A percentile compares a stretch with the other conserved stretches of the same genome.
These are phyloP conservation scores for Mycena rosella DNA, from an alignment of 768 basidiomycete species.

Conservation along the genomic window DNA sequence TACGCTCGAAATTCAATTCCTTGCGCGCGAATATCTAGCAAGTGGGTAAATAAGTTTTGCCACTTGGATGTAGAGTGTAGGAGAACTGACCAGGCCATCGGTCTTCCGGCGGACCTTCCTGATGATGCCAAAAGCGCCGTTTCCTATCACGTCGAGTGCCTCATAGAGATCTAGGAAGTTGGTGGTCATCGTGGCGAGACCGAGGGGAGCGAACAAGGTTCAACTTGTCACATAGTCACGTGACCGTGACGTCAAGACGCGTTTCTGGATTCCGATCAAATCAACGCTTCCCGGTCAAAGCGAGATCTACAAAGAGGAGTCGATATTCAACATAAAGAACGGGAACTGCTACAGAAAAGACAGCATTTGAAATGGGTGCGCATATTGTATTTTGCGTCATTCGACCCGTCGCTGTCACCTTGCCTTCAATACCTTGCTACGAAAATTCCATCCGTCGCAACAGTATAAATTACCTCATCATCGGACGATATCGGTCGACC, in stretches of 20 bases:
- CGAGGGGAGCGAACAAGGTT: slow-evolving; percentile 3
- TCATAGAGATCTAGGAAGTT: slow-evolving; percentile 86
- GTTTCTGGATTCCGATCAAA: not conserved
- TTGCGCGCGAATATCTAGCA: slow-evolving; percentile 88
- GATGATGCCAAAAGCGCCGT: slow-evolving; percentile 98
- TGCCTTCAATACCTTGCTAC: no score
- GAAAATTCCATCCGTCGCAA: no score
- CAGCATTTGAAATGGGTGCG: no score
- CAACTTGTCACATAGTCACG: slow-evolving; percentile 4
- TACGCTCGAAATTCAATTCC: slow-evolving; percentile 97
- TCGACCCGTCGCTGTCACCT: no score
- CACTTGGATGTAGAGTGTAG: slow-evolving; percentile 1
- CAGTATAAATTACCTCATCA: no score
- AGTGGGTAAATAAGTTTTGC: slow-evolving; percentile 10
- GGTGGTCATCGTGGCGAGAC: slow-evolving; percentile 43
- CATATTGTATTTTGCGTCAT: no score
- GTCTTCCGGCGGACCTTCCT: slow-evolving; percentile 90
- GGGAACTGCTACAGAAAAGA: no score
- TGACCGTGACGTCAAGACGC: slow-evolving; percentile 2
- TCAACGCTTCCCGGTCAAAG: not conserved
- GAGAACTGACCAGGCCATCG: slow-evolving; percentile 79
- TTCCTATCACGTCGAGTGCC: slow-evolving; percentile 92
- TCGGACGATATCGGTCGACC: no score
- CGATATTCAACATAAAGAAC: not conserved
- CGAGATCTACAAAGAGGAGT: no score